Percentiles rank a stretch among this genome's conserved stretches.
phyloP scores from a whole-genome alignment of 805 yeast genomes.

The Metschnikowia aberdeeniae region DNA sequence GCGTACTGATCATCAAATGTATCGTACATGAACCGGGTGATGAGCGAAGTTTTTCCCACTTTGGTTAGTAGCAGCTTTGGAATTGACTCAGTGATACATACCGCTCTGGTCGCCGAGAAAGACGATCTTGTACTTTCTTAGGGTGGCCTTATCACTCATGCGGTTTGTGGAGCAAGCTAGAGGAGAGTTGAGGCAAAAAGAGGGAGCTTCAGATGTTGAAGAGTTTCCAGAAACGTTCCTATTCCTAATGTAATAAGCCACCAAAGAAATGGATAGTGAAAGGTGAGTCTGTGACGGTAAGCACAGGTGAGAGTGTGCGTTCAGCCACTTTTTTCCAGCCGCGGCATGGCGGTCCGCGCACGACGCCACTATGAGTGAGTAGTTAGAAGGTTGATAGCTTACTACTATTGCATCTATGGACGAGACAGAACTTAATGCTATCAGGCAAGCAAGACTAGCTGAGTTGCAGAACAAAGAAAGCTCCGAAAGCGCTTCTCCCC shows the following conservation, averaged over 20 bases:
- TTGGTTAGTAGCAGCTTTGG: constrained; percentile 9
- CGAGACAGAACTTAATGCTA: constrained; percentile 81
- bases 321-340: constrained; percentile 1
- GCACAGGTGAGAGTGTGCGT: background rate
- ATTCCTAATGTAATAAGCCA: too few species aligned
- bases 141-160: constrained; percentile 35
- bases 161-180: background rate
- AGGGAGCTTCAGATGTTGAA: too few species aligned
- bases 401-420: constrained; percentile 51
- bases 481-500: constrained; percentile 12
- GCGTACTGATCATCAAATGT: constrained; percentile 94
- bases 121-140: constrained; percentile 80
- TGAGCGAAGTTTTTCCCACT: constrained; percentile 94
- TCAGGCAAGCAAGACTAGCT: constrained; percentile 86
- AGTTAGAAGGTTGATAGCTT: background rate
- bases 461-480: constrained; percentile 66
- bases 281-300: background rate
- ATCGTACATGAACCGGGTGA: constrained; percentile 97
- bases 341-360: constrained; percentile 2
- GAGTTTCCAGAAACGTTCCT: too few species aligned
- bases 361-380: background rate
- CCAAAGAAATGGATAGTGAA: too few species aligned
- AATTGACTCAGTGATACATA: constrained; percentile 22
- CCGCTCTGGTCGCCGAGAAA: constrained; percentile 96
- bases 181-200: too few species aligned